A percentile compares a stretch with the other conserved stretches of the same genome.
phyloP scores from a whole-genome alignment of 441 rosid species.

The Gossypium davidsonii region DNA sequence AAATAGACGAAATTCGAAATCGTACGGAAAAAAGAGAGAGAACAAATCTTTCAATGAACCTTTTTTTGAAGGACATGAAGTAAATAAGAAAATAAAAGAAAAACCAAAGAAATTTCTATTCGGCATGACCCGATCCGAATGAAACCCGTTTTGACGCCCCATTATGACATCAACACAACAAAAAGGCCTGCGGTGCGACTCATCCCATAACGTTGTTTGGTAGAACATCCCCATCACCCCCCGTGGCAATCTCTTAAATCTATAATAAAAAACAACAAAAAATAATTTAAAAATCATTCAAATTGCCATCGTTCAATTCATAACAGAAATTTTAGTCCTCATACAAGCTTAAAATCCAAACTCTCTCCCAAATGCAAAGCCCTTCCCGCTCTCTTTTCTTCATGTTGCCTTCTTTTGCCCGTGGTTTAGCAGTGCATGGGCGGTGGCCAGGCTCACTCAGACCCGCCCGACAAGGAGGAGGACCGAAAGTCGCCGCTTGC shows the following conservation, averaged over 20 bases:
- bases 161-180: too few relatives aligned
- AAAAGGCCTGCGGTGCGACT: neutral
- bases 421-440: slow-evolving; percentile 31
- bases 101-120: neutral
- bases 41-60: neutral
- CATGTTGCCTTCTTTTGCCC: slow-evolving; percentile 23
- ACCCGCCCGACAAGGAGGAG: slow-evolving; percentile 30
- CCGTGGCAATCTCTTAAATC: slow-evolving; percentile 9
- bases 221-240: slow-evolving; percentile 27
- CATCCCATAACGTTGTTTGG: neutral
- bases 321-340: neutral
- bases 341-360: slow-evolving; percentile 25
- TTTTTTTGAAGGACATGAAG: neutral
- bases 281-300: slow-evolving; percentile 4
- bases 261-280: slow-evolving; percentile 4
- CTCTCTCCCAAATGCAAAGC: slow-evolving; percentile 22
- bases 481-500: neutral
- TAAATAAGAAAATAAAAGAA: neutral
- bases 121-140: neutral
- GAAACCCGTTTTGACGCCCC: neutral
- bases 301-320: slow-evolving; percentile 9
- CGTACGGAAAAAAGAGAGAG: too few relatives aligned
- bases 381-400: slow-evolving; percentile 32
- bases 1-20: too few relatives aligned
- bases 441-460: slow-evolving; percentile 24